Evolutionary conservation across 768 basidiomycete species (phyloP).

Genomic region (Ramaria rubella): DNA sequence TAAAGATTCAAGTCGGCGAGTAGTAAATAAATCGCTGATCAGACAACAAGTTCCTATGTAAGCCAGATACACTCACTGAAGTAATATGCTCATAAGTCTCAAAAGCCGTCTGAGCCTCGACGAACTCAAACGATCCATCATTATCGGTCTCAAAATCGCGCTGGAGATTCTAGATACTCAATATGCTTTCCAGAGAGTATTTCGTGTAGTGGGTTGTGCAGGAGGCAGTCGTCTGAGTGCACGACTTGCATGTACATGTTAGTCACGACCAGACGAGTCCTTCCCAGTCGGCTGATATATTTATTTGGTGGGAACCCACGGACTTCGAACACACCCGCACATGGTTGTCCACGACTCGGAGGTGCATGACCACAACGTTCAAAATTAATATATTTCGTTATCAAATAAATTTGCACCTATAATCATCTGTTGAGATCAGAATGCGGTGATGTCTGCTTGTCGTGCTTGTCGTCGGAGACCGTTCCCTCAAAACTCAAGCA

Average conservation of each 20-base stretch:
- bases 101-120: not conserved
- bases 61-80: not conserved
- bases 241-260: constrained; percentile 26
- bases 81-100: constrained; percentile 13
- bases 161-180: constrained; percentile 27
- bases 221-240: constrained; percentile 16
- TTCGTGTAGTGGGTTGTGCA: constrained; percentile 27
- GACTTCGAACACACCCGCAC: too few relatives aligned
- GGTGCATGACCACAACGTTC: too few relatives aligned
- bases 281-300: too few relatives aligned
- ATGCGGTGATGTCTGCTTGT: too few relatives aligned
- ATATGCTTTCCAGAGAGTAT: constrained; percentile 22
- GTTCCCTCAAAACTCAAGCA: too few relatives aligned
- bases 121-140: constrained; percentile 10
- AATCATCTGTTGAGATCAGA: too few relatives aligned
- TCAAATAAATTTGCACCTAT: too few relatives aligned
- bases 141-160: not conserved
- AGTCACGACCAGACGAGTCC: too few relatives aligned
- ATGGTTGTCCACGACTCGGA: too few relatives aligned
- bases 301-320: too few relatives aligned
- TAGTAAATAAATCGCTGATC: not conserved
- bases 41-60: constrained; percentile 1
- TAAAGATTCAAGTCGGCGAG: not conserved
- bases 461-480: too few relatives aligned
- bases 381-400: too few relatives aligned